Evolutionary conservation across 768 basidiomycete species (phyloP).

Genomic region (Tricholoma terreum): DNA sequence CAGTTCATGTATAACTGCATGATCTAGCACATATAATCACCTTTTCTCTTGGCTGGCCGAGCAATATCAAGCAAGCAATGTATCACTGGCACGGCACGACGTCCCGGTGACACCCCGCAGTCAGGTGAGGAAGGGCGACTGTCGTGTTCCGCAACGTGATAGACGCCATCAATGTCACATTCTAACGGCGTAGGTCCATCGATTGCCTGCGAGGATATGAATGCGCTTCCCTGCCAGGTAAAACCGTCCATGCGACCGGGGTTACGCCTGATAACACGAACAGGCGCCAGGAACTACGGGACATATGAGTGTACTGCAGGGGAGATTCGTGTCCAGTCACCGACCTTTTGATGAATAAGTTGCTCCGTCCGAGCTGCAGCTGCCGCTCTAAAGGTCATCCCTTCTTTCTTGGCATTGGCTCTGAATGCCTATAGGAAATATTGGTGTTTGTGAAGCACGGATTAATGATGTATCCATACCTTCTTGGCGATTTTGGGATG

Average conservation of each 20-base stretch:
- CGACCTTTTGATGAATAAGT: slow-evolving; percentile 5
- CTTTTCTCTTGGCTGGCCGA: slow-evolving; percentile 29
- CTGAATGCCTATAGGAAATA: slow-evolving; percentile 3
- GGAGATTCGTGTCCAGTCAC: neutral
- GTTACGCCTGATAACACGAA: slow-evolving; percentile 14
- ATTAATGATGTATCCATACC: neutral
- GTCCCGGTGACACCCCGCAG: neutral
- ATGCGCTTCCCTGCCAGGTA: slow-evolving; percentile 22
- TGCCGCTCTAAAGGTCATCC: slow-evolving; percentile 4
- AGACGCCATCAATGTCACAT: slow-evolving; percentile 11
- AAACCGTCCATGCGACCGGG: slow-evolving; percentile 23
- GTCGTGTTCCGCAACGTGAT: slow-evolving; percentile 10
- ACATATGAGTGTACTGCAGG: neutral
- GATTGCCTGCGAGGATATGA: slow-evolving; percentile 18
- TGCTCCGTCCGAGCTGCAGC: slow-evolving; percentile 4
- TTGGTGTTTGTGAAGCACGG: neutral
- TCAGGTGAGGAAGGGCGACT: slow-evolving; percentile 12
- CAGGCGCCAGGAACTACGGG: neutral
- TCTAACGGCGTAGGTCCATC: slow-evolving; percentile 11
- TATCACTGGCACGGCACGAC: neutral
- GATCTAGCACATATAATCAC: slow-evolving; percentile 8
- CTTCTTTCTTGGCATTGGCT: slow-evolving; percentile 7
- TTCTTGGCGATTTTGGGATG: slow-evolving; percentile 13
- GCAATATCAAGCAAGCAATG: slow-evolving; percentile 29
- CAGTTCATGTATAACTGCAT: neutral